phyloP scores from a whole-genome alignment of 2,329 filamentous ascomycete genomes.

The Pseudogymnoascus sp. region DNA sequence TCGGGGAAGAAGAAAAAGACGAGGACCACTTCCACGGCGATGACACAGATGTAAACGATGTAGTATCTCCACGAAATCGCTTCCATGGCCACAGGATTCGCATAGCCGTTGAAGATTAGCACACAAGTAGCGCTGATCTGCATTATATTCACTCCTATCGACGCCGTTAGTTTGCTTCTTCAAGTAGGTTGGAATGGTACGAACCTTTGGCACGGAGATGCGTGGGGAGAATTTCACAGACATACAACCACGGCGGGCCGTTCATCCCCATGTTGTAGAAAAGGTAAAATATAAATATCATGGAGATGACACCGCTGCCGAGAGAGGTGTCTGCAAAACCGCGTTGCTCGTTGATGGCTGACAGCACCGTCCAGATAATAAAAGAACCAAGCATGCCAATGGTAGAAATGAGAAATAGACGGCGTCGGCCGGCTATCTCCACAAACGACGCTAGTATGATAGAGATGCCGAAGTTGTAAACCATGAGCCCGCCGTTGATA shows the following conservation, averaged over 20 bases:
- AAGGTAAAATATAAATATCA: constrained; percentile 31
- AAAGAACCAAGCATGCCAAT: constrained; percentile 29
- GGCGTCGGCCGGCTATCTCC: constrained; percentile 19
- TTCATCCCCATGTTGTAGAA: background rate
- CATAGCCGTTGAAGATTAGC: constrained; percentile 34
- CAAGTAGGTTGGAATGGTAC: no score
- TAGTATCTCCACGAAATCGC: constrained; percentile 29
- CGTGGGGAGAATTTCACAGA: background rate
- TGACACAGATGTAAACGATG: constrained; percentile 16
- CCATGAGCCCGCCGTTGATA: constrained; percentile 18
- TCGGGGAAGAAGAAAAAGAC: constrained; percentile 16
- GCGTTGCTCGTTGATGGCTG: constrained; percentile 16
- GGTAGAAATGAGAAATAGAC: constrained; percentile 16
- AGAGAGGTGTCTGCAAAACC: constrained; percentile 16
- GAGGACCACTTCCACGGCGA: constrained; percentile 11
- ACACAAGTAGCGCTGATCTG: constrained; percentile 21
- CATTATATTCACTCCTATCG: background rate
- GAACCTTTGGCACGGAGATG: background rate
- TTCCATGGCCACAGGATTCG: constrained; percentile 33
- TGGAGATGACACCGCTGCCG: constrained; percentile 28
- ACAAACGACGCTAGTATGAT: constrained; percentile 16
- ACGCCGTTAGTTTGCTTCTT: no score
- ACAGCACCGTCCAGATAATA: constrained; percentile 19
- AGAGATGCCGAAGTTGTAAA: constrained; percentile 17
- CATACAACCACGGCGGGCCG: background rate